phyloP scores from a whole-genome alignment of 2,329 filamentous ascomycete genomes.

The Microcyclospora tardicrescens region DNA sequence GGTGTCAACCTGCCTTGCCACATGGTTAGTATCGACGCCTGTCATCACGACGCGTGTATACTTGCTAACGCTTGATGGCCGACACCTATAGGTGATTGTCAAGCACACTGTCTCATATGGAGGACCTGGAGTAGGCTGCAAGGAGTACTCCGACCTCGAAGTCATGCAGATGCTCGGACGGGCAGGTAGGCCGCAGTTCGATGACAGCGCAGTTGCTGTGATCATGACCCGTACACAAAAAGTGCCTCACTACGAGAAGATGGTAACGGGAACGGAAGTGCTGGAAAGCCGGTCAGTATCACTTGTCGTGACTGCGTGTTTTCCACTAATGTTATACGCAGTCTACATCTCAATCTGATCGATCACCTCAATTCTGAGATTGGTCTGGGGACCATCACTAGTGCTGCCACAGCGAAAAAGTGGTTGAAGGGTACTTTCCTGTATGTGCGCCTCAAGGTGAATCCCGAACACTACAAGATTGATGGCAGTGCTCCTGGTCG shows the following conservation, averaged over 20 bases:
- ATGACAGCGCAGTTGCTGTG: conserved; percentile 59
- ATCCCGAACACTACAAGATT: conserved; percentile 58
- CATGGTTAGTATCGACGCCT: conserved; percentile 44
- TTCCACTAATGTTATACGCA: conserved; percentile 16
- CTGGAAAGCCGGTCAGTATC: conserved; percentile 52
- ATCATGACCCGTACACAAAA: conserved; percentile 64
- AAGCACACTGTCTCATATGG: conserved; percentile 60
- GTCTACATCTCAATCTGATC: conserved; percentile 63
- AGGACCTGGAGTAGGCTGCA: conserved; percentile 15
- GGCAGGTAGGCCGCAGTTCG: conserved; percentile 73
- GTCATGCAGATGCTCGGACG: conserved; percentile 86
- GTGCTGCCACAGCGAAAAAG: conserved; percentile 50
- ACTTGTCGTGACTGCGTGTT: background rate
- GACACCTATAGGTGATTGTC: conserved; percentile 37
- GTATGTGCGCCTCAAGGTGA: conserved; percentile 57
- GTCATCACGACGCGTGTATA: no score
- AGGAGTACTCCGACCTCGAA: conserved; percentile 70
- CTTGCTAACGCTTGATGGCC: no score
- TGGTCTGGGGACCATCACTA: conserved; percentile 57
- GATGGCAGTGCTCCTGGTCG: conserved; percentile 37
- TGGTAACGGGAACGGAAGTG: conserved; percentile 59
- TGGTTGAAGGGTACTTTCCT: conserved; percentile 73
- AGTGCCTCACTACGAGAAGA: conserved; percentile 53
- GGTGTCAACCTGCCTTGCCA: conserved; percentile 77
- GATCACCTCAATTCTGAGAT: conserved; percentile 80